Evolutionary conservation across 2,329 filamentous ascomycete species (phyloP), one percentile per base, ranked within the genome.

Genomic region (Sclerotinia borealis): DNA sequence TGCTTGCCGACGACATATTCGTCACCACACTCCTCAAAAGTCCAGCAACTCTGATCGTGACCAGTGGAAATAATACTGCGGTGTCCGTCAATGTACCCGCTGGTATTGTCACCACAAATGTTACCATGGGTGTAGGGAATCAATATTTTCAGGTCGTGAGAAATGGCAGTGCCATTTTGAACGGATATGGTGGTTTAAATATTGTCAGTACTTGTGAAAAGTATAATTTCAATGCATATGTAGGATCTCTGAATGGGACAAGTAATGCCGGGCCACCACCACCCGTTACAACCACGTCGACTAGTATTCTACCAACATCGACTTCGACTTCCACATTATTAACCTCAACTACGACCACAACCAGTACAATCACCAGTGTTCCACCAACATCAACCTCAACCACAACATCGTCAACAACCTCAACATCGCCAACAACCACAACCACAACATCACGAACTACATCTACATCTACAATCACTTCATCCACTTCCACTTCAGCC

Each of bases 171-270:
- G 64, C 55, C 2, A 48, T 69, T 9, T 64, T 70, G 49, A 66
- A 63, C 27, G 68, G 68, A n/a, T 67, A 60, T 37, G 72, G 72
- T 3, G 66, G 69, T 0, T 41, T 72, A 62, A 65, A 66, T 8
- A 69, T 75, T 36, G 62, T 67, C 43, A 64, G 72, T 47, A 67
- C 58, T 1, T 75, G 73, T 51, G 63, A 68, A 29, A 65, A 65
- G 45, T 75, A 75, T 59, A 75, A 75, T 36, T 75, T 70, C 62
- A 75, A 75, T 66, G 73, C 73, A 13, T 75, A 74, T 64, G 71
- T 74, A 17, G 74, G 74, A 13, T 67, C 66, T 9, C 65, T 70
- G 54, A 61, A 60, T 45, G 48, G 56, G 39, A 64, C 65, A 50
- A 64, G 61, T 22, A 48, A 49, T 19, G 41, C 51, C 13, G 60